Conservation (phyloP, 208 protist species). For the Leishmania major region DNA sequence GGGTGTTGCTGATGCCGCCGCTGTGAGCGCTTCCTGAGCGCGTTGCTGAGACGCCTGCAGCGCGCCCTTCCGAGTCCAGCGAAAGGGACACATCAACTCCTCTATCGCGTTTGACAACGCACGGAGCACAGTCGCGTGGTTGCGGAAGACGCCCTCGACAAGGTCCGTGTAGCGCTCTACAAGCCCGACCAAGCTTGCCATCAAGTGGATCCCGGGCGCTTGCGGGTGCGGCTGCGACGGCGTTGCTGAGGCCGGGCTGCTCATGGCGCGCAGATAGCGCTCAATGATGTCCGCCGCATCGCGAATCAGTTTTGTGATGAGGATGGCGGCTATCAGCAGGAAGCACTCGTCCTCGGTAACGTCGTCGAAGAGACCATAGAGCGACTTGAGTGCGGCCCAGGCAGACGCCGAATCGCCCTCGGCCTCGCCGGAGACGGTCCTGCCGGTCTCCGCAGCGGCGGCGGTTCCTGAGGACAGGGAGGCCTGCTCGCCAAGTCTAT, state of each 20-base stretch:
- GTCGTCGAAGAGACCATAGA: conserved; percentile 47
- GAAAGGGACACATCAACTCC: conserved; percentile 50
- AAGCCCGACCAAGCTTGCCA: conserved; percentile 30
- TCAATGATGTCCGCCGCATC: conserved; percentile 32
- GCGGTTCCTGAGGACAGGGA: not conserved
- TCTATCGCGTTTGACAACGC: conserved; percentile 55
- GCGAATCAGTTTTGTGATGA: conserved; percentile 54
- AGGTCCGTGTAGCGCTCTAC: conserved; percentile 40
- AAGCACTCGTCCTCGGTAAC: conserved; percentile 48
- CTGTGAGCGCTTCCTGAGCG: conserved; percentile 23
- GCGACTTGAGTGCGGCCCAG: conserved; percentile 28
- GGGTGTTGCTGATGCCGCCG: conserved; percentile 1
- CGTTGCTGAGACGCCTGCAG: conserved; percentile 30
- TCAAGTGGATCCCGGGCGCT: conserved; percentile 29
- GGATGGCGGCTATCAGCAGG: conserved; percentile 52
- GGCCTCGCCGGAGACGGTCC: not conserved
- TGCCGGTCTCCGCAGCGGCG: not conserved
- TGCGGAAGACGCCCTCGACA: conserved; percentile 41
- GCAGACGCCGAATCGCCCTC: not conserved
- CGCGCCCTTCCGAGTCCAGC: conserved; percentile 45
- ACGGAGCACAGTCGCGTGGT: conserved; percentile 33
- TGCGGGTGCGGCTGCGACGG: conserved; percentile 12
- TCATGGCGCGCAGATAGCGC: conserved; percentile 25
- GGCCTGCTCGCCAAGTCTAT: not conserved
- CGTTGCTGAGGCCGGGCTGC: not conserved